Base-by-base conservation (phyloP, 768 basidiomycete species). In the Leccinum aurantiacum region DNA sequence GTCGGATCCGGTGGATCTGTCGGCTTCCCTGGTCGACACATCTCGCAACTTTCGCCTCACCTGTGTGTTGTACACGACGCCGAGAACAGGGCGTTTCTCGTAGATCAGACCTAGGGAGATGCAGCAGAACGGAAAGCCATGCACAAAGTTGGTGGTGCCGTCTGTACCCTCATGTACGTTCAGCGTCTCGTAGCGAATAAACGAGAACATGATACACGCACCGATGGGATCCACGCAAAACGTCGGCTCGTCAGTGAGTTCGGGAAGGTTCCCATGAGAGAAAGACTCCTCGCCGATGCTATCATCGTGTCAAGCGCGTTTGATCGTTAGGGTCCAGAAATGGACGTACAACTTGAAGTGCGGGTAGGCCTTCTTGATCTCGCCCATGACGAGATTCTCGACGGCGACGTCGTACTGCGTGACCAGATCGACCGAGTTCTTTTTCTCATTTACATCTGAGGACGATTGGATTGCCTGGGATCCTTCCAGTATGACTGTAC, bases 181-280 rank as follows among this genome's bases (percentile, higher is more conserved):
- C 29, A 54, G 22, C 48, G 25, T 9, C 15, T 8, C 3, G 14
- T 24, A 19, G 19, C 10, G 55, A 33, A 13, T 9, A 29, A 35
- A 25, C 37, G 13, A 37, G 24, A 19, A n/a, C 15, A 35, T 49
- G 51, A 29, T 50, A 56, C 29, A 67, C 80, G 57, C 65, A 88
- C 91, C 95, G 59, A 97, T 96, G 33, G 95, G 95, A 72, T 98
- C 95, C 48, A 96, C 91, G 67, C 96, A 97, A 78, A 91, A 99
- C 0, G 96, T 98, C 5, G 95, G 94, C 31, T 86, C 87, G 66
- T 97, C 90, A 1, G 91, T 93, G 58, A 96, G 74, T 11, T 86
- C 80, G 19, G 81, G 80, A 31, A 84, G 80, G 59, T 80, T 72
- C n/a, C 92, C 92, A 4, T 88, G 81, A 9, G 92, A 86, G 65